Conservation (phyloP, 345 rosid species). For the Syzygium aqueum region DNA sequence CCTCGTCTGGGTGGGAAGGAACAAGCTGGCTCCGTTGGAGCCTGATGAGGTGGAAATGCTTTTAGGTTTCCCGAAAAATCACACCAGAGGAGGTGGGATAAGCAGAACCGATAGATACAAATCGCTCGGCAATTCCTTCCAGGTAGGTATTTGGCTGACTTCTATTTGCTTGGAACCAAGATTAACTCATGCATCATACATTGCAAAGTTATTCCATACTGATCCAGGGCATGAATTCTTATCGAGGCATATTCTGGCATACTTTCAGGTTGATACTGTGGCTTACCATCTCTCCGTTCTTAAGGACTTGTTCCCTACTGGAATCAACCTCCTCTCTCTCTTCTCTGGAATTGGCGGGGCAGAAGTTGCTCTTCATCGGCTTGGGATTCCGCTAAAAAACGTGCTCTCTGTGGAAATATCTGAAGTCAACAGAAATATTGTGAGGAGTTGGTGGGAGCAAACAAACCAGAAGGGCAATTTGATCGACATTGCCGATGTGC, state of each 20-base stretch:
- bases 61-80: conserved; percentile 81
- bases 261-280: conserved; percentile 79
- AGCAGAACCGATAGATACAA: conserved; percentile 75
- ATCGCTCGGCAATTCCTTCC: conserved; percentile 91
- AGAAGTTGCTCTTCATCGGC: conserved; percentile 80
- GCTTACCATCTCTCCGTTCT: conserved; percentile 78
- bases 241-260: neutral
- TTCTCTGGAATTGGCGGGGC: conserved; percentile 97
- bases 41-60: conserved; percentile 90
- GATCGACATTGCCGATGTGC: conserved; percentile 44
- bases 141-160: conserved; percentile 22
- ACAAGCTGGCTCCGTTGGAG: conserved; percentile 80
- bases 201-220: neutral
- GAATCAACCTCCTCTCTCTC: conserved; percentile 67
- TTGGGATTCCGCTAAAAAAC: conserved; percentile 50
- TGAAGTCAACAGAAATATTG: conserved; percentile 44
- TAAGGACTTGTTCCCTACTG: conserved; percentile 51
- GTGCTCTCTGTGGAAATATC: conserved; percentile 78
- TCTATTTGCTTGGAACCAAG: neutral
- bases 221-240: neutral
- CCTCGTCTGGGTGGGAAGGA: conserved; percentile 87
- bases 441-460: conserved; percentile 83
- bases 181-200: neutral
- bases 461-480: conserved; percentile 75
- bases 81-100: conserved; percentile 93